Percentiles rank a stretch among this genome's conserved stretches.
Conservation (phyloP, 2,329 filamentous ascomycete genomes). For the Myriosclerotinia duriaeana region DNA sequence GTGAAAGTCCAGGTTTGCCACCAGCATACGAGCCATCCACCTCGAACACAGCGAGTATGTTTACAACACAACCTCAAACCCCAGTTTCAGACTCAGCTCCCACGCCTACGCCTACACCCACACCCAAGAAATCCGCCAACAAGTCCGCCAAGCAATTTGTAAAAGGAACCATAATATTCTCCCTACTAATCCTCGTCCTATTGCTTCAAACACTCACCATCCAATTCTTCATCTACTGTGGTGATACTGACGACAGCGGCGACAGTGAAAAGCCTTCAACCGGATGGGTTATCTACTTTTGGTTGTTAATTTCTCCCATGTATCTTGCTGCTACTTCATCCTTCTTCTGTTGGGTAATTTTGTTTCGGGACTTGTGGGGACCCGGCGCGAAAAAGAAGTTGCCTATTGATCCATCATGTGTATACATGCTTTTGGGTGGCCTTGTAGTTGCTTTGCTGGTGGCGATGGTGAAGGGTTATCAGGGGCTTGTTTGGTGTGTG, state of each 20-base stretch:
- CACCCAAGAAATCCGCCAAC: neutral
- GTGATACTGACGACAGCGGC: neutral
- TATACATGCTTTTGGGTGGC: neutral
- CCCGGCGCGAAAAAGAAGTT: neutral
- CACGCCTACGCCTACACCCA: no score
- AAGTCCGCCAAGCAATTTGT: neutral
- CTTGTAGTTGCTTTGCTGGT: neutral
- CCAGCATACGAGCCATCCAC: neutral
- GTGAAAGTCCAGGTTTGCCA: neutral
- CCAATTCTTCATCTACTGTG: neutral
- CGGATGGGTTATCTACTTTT: neutral
- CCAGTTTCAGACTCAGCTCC: neutral
- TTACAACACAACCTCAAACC: neutral
- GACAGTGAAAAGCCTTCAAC: neutral
- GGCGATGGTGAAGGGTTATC: neutral
- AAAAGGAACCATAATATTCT: neutral
- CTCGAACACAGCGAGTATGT: neutral
- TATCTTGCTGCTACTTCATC: neutral
- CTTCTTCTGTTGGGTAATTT: neutral
- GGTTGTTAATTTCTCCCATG: neutral
- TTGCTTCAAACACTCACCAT: neutral
- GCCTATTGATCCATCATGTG: neutral
- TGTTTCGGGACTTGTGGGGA: slow-evolving; percentile 1
- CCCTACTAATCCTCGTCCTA: neutral
- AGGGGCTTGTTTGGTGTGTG: neutral